Evolutionary conservation across 163 green algal species (phyloP).

Genomic region (Scenedesmus sp.): DNA sequence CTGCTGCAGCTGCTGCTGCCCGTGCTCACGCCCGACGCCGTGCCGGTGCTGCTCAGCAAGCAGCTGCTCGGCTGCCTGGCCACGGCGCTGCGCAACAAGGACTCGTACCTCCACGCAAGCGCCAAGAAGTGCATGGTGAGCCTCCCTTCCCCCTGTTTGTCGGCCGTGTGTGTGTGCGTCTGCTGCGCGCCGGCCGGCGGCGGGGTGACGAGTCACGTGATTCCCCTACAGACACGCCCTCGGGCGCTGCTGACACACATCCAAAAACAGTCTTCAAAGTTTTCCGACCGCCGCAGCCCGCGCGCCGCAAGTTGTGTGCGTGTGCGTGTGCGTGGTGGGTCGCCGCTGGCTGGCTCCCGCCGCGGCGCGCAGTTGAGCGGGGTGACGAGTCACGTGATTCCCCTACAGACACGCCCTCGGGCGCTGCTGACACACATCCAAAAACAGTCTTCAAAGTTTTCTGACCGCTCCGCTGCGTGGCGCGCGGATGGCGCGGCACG

Average conservation of each 20-base stretch:
- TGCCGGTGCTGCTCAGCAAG: conserved; percentile 64
- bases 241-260: conserved; percentile 9
- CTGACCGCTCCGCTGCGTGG: too few species aligned
- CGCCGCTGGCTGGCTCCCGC: not conserved
- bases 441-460: conserved; percentile 9
- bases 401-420: conserved; percentile 14
- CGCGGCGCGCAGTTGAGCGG: not conserved
- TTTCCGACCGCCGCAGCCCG: not conserved
- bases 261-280: conserved; percentile 10
- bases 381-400: conserved; percentile 13
- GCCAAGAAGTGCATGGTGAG: conserved; percentile 65
- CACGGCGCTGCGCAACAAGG: conserved; percentile 57
- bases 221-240: conserved; percentile 19
- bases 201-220: conserved; percentile 9
- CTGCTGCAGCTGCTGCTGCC: conserved; percentile 65
- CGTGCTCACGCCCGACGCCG: conserved; percentile 59
- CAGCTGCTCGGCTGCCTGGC: conserved; percentile 60
- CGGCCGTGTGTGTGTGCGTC: not conserved
- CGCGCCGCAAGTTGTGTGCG: not conserved
- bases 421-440: too few species aligned
- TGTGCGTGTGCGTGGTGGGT: not conserved
- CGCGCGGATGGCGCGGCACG: too few species aligned
- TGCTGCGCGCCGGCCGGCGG: not conserved
- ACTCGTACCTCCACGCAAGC: conserved; percentile 72
- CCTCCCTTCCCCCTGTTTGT: not conserved